Evolutionary conservation across 495 filamentous ascomycete species (phyloP), one percentile per base, ranked within the genome.

Genomic region (Annulohypoxylon bovei): DNA sequence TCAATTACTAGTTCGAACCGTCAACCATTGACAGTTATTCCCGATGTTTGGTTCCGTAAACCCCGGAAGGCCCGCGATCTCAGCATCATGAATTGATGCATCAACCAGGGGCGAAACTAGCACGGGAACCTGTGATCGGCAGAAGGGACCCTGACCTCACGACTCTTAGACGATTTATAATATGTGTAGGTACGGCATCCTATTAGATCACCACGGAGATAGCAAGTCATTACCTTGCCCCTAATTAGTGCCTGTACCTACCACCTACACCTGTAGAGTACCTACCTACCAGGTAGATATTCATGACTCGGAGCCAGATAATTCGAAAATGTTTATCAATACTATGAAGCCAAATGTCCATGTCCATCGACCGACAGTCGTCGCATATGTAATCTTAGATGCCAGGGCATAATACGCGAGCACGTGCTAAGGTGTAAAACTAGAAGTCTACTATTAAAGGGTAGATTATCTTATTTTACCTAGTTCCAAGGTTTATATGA

Each of bases 21-120:
- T 20, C n/a, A 30, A 52, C 58, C 35, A 25, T n/a, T 35, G 47
- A 65, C 23, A 39, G 46, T 44, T 65, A 58, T 68, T 58, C 14
- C 59, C 66, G 53, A 30, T 52, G 6, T 27, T 14, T 9, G 39
- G 14, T 37, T 33, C 37, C 27, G 9, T 49, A 40, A 61, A n/a
- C n/a, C n/a, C n/a, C n/a, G n/a, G n/a, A n/a, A 27, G 18, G n/a
- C 28, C 49, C 30, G 18, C 50, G 18, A 59, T 40, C 23, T 40
- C 37, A 42, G 52, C 63, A 46, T 66, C 50, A 46, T 33, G 20
- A 37, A 49, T 52, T 44, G 8, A 6, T 39, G 16, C 28, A 27
- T 27, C 8, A 23, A 35, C 37, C 23, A n/a, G 47, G 23, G 12
- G 14, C 8, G 32, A 46, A 49, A 16, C 0, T 49, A 20, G 23